A percentile compares a stretch with the other conserved stretches of the same genome.
Conservation (phyloP, 495 filamentous ascomycete species). For the Aspergillus incahuasiensis region DNA sequence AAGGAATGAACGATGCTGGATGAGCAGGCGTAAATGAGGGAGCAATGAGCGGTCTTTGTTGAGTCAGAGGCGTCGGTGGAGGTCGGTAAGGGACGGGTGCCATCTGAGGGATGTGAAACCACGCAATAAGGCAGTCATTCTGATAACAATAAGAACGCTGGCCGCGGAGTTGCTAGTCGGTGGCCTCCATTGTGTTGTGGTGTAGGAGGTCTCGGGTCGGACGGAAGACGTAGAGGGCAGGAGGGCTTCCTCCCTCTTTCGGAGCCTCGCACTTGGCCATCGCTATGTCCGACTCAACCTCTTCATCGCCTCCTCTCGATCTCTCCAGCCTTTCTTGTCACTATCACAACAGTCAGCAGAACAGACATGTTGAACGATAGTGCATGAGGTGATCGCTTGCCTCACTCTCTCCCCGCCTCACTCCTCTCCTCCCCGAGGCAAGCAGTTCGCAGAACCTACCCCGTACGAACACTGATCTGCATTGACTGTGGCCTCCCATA, state of each 20-base stretch:
- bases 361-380: no score
- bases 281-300: not conserved
- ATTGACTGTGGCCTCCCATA: not conserved
- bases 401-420: conserved; percentile 17
- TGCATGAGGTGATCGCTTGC: not conserved
- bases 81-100: conserved; percentile 32
- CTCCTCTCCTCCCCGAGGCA: not conserved
- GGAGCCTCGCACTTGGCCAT: not conserved
- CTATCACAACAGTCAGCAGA: no score
- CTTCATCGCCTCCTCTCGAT: no score
- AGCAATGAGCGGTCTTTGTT: conserved; percentile 18
- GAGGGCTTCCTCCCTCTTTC: not conserved
- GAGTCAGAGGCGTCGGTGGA: conserved; percentile 23
- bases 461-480: not conserved
- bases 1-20: conserved; percentile 23
- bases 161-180: not conserved
- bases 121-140: conserved; percentile 15
- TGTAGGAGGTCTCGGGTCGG: not conserved
- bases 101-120: conserved; percentile 21
- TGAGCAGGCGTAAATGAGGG: conserved; percentile 12
- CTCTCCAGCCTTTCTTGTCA: no score
- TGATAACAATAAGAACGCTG: conserved; percentile 21
- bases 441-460: not conserved
- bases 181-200: not conserved
- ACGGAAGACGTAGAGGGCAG: conserved; percentile 6